Percentiles rank a stretch among this genome's conserved stretches.
phyloP scores from a whole-genome alignment of 345 rosid genomes.

The Pistacia atlantica region DNA sequence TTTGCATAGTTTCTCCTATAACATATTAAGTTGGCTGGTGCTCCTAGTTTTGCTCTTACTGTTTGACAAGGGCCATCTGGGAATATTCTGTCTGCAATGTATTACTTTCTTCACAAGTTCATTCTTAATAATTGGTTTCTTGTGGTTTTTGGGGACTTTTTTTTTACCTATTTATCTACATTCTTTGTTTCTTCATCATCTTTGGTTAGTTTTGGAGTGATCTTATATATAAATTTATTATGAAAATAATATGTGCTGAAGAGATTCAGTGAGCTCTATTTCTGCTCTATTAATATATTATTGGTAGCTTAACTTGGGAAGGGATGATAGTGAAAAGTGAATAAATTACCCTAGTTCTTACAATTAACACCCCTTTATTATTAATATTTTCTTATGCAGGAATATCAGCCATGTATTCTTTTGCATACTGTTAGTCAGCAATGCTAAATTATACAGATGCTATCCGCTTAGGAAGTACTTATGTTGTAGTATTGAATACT shows the following conservation, averaged over 20 bases:
- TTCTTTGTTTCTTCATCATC: neutral
- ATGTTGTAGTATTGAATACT: neutral
- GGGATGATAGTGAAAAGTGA: neutral
- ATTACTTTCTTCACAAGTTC: neutral
- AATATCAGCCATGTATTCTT: no score
- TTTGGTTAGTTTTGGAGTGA: neutral
- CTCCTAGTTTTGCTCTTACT: neutral
- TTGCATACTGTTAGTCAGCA: no score
- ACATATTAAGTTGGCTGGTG: neutral
- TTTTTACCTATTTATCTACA: neutral
- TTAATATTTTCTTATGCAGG: no score
- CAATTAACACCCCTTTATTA: no score
- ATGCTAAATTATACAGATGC: neutral
- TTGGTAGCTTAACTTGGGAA: neutral
- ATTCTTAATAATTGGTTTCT: neutral
- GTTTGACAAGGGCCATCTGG: neutral
- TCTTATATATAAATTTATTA: neutral
- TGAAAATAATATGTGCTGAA: neutral
- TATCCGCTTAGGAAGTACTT: no score
- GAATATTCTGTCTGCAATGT: neutral
- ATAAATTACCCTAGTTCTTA: no score
- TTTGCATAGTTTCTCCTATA: neutral
- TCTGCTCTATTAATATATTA: neutral
- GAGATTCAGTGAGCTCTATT: neutral
- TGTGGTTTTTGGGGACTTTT: neutral